These are phyloP conservation scores for Candida insectorum DNA, from an alignment of 805 yeast genomes.

Conservation along the genomic window DNA sequence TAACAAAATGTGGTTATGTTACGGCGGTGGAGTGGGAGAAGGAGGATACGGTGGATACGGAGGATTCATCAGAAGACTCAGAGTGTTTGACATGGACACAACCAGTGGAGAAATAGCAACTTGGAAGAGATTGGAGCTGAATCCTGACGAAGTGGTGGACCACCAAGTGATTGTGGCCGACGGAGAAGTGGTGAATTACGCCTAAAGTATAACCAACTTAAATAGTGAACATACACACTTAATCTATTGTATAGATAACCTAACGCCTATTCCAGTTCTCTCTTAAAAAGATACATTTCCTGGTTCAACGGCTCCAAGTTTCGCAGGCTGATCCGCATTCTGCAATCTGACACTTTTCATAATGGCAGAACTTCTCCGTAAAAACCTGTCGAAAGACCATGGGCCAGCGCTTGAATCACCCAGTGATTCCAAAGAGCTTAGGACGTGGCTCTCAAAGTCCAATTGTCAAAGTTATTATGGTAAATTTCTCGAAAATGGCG, in stretches of 20 bases:
- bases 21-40: constrained; percentile 84
- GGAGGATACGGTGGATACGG: constrained; percentile 97
- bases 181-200: constrained; percentile 41
- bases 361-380: no score
- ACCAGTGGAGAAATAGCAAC: constrained; percentile 46
- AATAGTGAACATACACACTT: no score
- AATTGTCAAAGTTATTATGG: constrained; percentile 32
- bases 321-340: no score
- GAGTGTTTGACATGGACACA: constrained; percentile 67
- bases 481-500: constrained; percentile 45
- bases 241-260: no score
- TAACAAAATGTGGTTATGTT: constrained; percentile 71
- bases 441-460: constrained; percentile 33
- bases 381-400: no score
- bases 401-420: no score
- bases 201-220: no score
- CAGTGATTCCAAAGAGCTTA: constrained; percentile 20
- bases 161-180: constrained; percentile 46
- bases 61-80: constrained; percentile 74
- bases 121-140: constrained; percentile 67
- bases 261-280: no score
- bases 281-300: no score
- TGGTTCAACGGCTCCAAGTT: no score
- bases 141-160: constrained; percentile 46
- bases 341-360: no score